These are phyloP conservation scores for Lathyrus aphaca DNA, from an alignment of 306 rosid species.

Conservation along the genomic window DNA sequence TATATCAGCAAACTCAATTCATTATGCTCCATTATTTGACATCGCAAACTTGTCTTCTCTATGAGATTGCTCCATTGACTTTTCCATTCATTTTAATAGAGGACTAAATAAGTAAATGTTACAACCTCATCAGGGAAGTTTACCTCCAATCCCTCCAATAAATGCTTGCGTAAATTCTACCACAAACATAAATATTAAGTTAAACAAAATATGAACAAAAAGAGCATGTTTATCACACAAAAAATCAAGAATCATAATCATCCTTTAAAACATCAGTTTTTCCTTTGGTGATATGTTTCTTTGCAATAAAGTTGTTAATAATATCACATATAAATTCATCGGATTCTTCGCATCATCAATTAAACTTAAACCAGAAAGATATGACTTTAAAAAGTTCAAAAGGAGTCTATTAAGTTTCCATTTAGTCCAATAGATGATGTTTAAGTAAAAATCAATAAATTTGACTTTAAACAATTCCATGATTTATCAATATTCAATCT, in stretches of 20 bases:
- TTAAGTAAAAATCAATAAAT: too few species aligned
- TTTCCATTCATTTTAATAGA: too few species aligned
- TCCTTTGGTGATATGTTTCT: constrained; percentile 94
- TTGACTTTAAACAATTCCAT: too few species aligned
- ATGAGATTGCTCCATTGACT: too few species aligned
- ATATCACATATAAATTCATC: constrained; percentile 94
- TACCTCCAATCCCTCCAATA: constrained; percentile 87
- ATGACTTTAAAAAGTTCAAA: too few species aligned
- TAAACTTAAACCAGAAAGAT: constrained; percentile 60
- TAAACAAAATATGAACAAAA: constrained; percentile 24
- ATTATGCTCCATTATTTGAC: too few species aligned
- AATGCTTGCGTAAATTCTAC: constrained; percentile 81
- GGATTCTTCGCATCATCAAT: constrained; percentile 98
- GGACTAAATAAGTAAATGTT: too few species aligned
- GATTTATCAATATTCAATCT: too few species aligned
- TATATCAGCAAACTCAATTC: too few species aligned
- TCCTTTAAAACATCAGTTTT: constrained; percentile 93
- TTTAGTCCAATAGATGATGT: too few species aligned
- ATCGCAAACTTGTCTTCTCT: too few species aligned
- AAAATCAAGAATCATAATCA: constrained; percentile 27
- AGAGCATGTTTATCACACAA: neutral
- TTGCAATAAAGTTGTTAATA: constrained; percentile 83
- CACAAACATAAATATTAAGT: constrained; percentile 39
- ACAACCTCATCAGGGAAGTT: constrained; percentile 85
- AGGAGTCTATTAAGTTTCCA: too few species aligned